Base-by-base conservation (phyloP, 2,329 filamentous ascomycete genomes). In the Zymoseptoria crescenta region DNA sequence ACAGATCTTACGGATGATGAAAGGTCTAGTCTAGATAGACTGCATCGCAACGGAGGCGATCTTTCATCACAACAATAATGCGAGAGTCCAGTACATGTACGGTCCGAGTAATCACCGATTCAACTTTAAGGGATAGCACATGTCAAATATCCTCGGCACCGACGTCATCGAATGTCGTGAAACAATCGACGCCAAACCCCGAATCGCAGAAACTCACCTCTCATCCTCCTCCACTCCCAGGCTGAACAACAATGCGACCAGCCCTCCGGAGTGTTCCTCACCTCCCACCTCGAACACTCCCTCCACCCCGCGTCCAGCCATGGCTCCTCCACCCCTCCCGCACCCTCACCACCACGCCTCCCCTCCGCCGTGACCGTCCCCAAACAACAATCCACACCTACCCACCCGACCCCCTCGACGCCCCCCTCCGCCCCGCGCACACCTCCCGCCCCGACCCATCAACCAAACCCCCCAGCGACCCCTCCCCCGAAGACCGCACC, bases 401-500 rank as follows among this genome's bases (percentile, higher is more conserved):
- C 64, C 63, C 62, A 49, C 60, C 62, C 52, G 68, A 71, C 52
- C 57, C 66, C n/a, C 68, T 71, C 52, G 59, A 67, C 51, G 62
- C 64, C 5, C 61, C 65, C 0, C 57, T 65, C 9, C 58, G 59
- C 49, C 51, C 58, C 19, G 54, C 61, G 13, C 51, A 55, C 21
- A 61, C 64, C 51, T 53, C 59, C 50, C 35, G 54, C 1, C 55
- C 74, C 6, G 62, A 68, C 1, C 69, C 74, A 4, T 54, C 70
- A 20, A 68, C 71, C 29, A 19, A 48, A 19, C 9, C 68, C 70
- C 41, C 67, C 73, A 28, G 59, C 69, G 41, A 59, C 45, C 57
- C 64, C 5, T 59, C 64, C 1, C 57, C 62, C 3, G 55, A 60
- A 54, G 71, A 75, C 53, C 67, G 72, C 19, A 68, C 74, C 16